A percentile compares a stretch with the other conserved stretches of the same genome.
Evolutionary conservation across 2,329 filamentous ascomycete species (phyloP).

Genomic region (Diaporthe citrichinensis): DNA sequence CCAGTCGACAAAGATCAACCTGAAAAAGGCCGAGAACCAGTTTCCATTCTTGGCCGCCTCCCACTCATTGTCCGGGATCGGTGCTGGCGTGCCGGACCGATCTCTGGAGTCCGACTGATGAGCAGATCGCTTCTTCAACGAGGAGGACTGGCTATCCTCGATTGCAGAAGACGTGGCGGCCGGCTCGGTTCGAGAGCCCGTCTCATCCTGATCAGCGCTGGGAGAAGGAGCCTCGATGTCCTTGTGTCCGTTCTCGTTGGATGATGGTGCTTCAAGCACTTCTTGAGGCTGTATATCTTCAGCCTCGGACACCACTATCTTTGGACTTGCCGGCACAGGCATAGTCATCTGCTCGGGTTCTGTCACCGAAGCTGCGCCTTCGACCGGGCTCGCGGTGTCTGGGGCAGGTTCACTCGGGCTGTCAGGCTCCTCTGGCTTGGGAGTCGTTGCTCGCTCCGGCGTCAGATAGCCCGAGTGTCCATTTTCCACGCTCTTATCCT

Average conservation of each 20-base stretch:
- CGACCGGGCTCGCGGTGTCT: conserved; percentile 24
- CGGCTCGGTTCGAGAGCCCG: conserved; percentile 11
- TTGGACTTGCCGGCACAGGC: conserved; percentile 21
- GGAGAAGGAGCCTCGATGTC: not conserved
- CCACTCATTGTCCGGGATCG: conserved; percentile 36
- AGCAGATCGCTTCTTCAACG: conserved; percentile 39
- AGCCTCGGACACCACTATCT: conserved; percentile 31
- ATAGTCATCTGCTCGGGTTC: not conserved
- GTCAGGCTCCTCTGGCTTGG: conserved; percentile 12
- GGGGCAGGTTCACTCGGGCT: conserved; percentile 34
- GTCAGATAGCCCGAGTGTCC: conserved; percentile 33
- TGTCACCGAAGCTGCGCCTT: not conserved
- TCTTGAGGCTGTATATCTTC: conserved; percentile 28
- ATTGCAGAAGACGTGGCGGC: conserved; percentile 35
- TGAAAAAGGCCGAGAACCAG: conserved; percentile 43
- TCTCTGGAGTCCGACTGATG: conserved; percentile 29
- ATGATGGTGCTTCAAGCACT: conserved; percentile 21
- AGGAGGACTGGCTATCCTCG: conserved; percentile 33
- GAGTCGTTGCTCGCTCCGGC: conserved; percentile 29
- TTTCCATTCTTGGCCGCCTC: conserved; percentile 42
- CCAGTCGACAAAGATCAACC: conserved; percentile 42
- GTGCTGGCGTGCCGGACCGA: conserved; percentile 35
- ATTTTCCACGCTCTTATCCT: conserved; percentile 33
- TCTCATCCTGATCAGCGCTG: not conserved
- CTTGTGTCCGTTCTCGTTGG: conserved; percentile 21